These are phyloP conservation scores for Suhomyces sp. DNA, from an alignment of 805 yeast genomes.

Conservation along the genomic window DNA sequence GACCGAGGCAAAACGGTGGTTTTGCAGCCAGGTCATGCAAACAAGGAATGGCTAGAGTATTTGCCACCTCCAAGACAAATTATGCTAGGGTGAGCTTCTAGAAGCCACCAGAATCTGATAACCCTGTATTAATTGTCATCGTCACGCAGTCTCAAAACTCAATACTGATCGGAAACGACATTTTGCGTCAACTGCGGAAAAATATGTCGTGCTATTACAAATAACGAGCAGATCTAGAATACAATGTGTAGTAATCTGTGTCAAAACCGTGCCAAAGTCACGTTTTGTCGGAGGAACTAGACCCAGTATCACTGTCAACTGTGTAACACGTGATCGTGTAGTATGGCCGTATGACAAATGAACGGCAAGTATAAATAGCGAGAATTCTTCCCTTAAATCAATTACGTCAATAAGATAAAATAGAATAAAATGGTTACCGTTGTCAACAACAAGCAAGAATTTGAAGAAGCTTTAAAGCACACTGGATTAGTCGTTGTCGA, in stretches of 20 bases:
- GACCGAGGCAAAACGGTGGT: constrained; percentile 4
- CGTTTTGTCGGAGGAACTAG: not conserved
- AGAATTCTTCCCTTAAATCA: not conserved
- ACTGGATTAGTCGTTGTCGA: constrained; percentile 86
- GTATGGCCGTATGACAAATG: not conserved
- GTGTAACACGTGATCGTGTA: not conserved
- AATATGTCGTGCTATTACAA: not conserved
- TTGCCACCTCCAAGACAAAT: not conserved
- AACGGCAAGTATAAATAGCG: not conserved
- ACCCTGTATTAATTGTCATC: not conserved
- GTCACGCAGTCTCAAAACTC: not conserved
- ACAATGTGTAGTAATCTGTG: not conserved
- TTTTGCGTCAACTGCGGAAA: not conserved
- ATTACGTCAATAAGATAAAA: not conserved
- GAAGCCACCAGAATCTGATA: not conserved
- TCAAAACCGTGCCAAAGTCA: not conserved
- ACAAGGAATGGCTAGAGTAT: constrained; percentile 14
- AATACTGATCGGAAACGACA: not conserved
- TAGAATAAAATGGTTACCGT: constrained; percentile 33
- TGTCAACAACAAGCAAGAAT: constrained; percentile 47
- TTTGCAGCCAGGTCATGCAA: constrained; percentile 12
- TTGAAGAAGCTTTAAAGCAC: constrained; percentile 58
- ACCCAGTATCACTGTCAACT: not conserved
- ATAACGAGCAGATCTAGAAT: not conserved
- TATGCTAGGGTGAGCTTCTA: not conserved